Conservation (phyloP, 805 yeast species). For the Saccharomycopsis microspora region DNA sequence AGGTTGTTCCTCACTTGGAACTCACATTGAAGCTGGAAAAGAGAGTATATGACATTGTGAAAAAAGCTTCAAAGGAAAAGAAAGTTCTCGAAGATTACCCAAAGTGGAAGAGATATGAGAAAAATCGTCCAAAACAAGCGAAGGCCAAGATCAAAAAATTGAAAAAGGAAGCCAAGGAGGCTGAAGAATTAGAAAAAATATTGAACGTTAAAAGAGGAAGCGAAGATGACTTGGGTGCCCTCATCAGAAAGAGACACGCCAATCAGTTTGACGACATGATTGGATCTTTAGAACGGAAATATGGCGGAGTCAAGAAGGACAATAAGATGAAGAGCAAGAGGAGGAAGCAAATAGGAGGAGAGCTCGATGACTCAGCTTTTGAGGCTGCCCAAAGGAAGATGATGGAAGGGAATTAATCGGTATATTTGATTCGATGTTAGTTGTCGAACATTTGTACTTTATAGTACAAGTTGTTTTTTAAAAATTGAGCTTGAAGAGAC, state of each 20-base stretch:
- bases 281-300: slow-evolving; percentile 37
- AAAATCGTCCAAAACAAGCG: slow-evolving; percentile 36
- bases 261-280: slow-evolving; percentile 36
- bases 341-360: slow-evolving; percentile 21
- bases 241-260: slow-evolving; percentile 38
- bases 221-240: slow-evolving; percentile 32
- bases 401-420: slow-evolving; percentile 18
- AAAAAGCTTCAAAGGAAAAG: slow-evolving; percentile 29
- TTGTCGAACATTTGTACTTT: too few species aligned
- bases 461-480: too few species aligned
- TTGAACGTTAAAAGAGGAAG: slow-evolving; percentile 22
- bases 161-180: slow-evolving; percentile 57
- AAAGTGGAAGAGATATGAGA: slow-evolving; percentile 40
- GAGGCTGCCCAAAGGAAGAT: slow-evolving; percentile 31
- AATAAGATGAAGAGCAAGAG: slow-evolving; percentile 18
- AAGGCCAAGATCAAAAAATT: slow-evolving; percentile 36
- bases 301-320: slow-evolving; percentile 24
- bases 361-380: slow-evolving; percentile 41
- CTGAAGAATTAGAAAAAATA: slow-evolving; percentile 35
- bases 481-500: too few species aligned
- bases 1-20: slow-evolving; percentile 68
- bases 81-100: slow-evolving; percentile 24
- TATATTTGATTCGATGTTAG: too few species aligned
- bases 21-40: slow-evolving; percentile 46
- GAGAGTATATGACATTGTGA: slow-evolving; percentile 44